Base-by-base conservation (phyloP, 179 eudicot species). In the Amaranthus tricolor region DNA sequence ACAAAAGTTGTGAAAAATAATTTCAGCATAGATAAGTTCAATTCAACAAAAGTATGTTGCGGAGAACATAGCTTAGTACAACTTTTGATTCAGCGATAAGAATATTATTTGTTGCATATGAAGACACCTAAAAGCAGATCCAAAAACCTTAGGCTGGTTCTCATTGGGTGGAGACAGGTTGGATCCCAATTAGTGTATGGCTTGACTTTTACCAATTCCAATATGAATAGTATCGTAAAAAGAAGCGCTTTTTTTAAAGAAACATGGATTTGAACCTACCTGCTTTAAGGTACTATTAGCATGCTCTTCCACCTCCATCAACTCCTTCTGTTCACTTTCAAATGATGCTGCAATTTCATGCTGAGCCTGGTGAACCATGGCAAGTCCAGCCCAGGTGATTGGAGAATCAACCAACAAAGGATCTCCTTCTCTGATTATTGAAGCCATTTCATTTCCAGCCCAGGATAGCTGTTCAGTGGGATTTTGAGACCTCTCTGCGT, bases 361-460 rank as follows among this genome's bases (percentile, higher is more conserved):
- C 54, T 93, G 99, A 58, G 96, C 86, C 80, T 91, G 92, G 85
- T 95, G 98, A 77, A 82, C 99, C 89, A 87, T 85, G 40, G 99
- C 99, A 75, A 95, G 88, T 76, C 99, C 99, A 31, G 99, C 91
- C 98, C 98, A 93, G 15, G 92, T 97, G 72, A 89, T 82, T 54
- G 91, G 88, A 76, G 90, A 87, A 82, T 93, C 97, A 58, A 87
- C 83, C 67, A 78, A 70, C 66, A 77, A 50, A 24, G 98, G 85
- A 80, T 94, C 98, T 62, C 95, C 98, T 84, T 95, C 99, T 80
- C 90, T 86, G 17, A 95, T 80, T 57, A 93, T 82, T 14, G 99
- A 95, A 57, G 94, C 99, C 98, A 95, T 93, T 81, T 95, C 99
- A 81, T 91, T 93, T 71, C 94, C 98, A 67, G 99, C 98, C 96